These are phyloP conservation scores for Metarhizium guizhouense DNA, from an alignment of 2,329 filamentous ascomycete species.

Conservation along the genomic window DNA sequence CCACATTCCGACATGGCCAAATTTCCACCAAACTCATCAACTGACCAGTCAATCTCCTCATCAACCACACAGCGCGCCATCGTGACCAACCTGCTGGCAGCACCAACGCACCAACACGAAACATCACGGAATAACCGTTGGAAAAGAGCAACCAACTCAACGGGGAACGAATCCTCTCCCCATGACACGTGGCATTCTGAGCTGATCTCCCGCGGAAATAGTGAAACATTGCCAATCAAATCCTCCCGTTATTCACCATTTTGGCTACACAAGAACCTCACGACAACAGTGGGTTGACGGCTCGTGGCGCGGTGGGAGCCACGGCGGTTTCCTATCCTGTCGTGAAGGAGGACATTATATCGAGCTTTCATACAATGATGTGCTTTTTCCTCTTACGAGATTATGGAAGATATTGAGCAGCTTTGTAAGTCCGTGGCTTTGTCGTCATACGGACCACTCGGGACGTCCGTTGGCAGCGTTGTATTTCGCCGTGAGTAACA, in stretches of 20 bases:
- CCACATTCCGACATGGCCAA: background rate
- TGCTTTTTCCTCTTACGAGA: background rate
- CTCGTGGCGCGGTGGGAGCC: background rate
- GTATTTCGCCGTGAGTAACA: background rate
- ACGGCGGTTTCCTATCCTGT: background rate
- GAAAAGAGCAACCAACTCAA: background rate
- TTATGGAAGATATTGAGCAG: background rate
- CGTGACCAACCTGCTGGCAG: background rate
- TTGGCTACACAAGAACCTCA: background rate
- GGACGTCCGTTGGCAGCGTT: background rate
- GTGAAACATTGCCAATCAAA: background rate
- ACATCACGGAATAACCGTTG: background rate
- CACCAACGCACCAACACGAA: background rate
- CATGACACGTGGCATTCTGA: background rate
- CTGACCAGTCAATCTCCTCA: background rate
- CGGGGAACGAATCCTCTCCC: background rate
- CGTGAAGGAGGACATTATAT: background rate
- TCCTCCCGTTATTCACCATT: background rate
- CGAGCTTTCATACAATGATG: background rate
- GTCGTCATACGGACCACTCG: background rate
- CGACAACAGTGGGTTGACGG: background rate
- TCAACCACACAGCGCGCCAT: background rate
- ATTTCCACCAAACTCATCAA: background rate
- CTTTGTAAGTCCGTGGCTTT: background rate
- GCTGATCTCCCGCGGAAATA: background rate